Evolutionary conservation across 495 filamentous ascomycete species (phyloP).

Genomic region (Tuber umbilicatum): DNA sequence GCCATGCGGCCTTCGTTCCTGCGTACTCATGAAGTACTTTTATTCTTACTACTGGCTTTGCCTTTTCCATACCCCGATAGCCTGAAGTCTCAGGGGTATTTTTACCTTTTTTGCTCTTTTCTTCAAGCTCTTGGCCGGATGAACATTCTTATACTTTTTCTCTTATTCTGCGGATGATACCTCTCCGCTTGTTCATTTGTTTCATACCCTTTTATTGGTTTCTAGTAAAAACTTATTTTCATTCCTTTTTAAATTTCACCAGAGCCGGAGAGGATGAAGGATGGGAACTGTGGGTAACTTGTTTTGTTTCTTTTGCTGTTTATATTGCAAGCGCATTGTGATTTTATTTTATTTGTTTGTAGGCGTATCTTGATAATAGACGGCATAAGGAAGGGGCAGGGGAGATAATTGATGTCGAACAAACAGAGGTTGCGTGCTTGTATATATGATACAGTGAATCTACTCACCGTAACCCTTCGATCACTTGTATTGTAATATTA

Average conservation of each 20-base stretch:
- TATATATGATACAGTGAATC: not conserved
- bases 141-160: conserved; percentile 1
- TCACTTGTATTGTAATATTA: not conserved
- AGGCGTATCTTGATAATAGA: conserved; percentile 2
- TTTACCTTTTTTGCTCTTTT: conserved; percentile 4
- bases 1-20: conserved; percentile 4
- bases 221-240: conserved; percentile 4
- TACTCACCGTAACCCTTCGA: not conserved
- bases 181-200: not conserved
- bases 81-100: conserved; percentile 4
- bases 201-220: conserved; percentile 6
- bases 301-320: conserved; percentile 7
- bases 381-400: not conserved
- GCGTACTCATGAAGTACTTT: conserved; percentile 6
- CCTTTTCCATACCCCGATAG: not conserved
- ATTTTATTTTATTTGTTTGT: not conserved
- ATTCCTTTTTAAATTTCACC: conserved; percentile 5
- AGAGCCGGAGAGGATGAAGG: not conserved
- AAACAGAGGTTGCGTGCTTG: not conserved
- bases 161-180: conserved; percentile 1
- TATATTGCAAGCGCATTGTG: conserved; percentile 7
- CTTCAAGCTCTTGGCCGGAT: not conserved
- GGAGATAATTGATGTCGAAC: not conserved
- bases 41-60: conserved; percentile 4
- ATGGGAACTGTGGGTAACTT: not conserved